Evolutionary conservation across 108 stramenopile genomes (phyloP).

Genomic region (Schizochytrium sp.): DNA sequence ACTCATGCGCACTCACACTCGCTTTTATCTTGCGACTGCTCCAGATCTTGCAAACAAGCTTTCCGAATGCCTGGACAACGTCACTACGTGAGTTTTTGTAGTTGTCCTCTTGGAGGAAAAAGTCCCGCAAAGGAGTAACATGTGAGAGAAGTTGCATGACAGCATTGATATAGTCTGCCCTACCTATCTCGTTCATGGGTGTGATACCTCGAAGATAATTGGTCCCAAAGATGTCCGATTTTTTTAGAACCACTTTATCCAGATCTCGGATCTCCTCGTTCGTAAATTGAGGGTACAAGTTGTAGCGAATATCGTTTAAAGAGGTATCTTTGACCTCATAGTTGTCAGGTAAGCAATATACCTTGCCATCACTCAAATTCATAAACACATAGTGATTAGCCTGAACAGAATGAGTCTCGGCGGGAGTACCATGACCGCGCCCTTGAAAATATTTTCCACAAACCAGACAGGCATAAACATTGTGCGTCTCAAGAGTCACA

Average conservation of each 20-base stretch:
- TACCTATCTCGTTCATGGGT: slow-evolving; percentile 91
- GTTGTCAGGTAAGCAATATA: slow-evolving; percentile 75
- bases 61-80: slow-evolving; percentile 83
- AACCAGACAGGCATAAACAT: slow-evolving; percentile 96
- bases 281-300: slow-evolving; percentile 86
- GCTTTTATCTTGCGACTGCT: slow-evolving; percentile 89
- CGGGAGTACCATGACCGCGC: slow-evolving; percentile 88
- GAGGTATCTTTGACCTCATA: slow-evolving; percentile 90
- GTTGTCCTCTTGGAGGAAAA: slow-evolving; percentile 81
- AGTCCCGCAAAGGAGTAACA: slow-evolving; percentile 90
- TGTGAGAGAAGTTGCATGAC: slow-evolving; percentile 91
- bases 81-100: slow-evolving; percentile 62
- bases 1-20: slow-evolving; percentile 92
- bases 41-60: slow-evolving; percentile 94
- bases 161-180: slow-evolving; percentile 92
- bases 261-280: slow-evolving; percentile 78
- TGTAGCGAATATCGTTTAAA: slow-evolving; percentile 85
- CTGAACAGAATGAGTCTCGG: slow-evolving; percentile 92
- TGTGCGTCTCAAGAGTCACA: slow-evolving; percentile 86
- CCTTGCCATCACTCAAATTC: slow-evolving; percentile 77
- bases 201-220: slow-evolving; percentile 94
- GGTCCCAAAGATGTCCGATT: slow-evolving; percentile 89
- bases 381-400: slow-evolving; percentile 92
- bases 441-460: slow-evolving; percentile 98
- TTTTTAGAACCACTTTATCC: slow-evolving; percentile 82